phyloP scores from a whole-genome alignment of 1,139 yeast genomes.

The Eremothecium coryli region DNA sequence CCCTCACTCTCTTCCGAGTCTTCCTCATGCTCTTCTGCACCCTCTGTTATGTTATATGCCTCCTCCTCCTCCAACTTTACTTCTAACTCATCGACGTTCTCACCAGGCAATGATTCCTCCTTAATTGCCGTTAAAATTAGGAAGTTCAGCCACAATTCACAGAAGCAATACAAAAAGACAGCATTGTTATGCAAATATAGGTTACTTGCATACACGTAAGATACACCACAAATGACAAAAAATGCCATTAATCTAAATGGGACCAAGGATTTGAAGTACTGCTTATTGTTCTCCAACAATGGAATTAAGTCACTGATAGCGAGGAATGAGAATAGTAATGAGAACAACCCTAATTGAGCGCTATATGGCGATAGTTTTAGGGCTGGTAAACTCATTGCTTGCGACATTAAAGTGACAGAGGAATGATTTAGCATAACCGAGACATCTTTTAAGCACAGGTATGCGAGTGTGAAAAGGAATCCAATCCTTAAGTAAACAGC shows the following conservation, averaged over 20 bases:
- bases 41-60: conserved; percentile 4
- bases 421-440: conserved; percentile 37
- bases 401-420: conserved; percentile 41
- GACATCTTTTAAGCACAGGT: conserved; percentile 38
- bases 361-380: conserved; percentile 37
- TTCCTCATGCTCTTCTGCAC: conserved; percentile 4
- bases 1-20: conserved; percentile 10
- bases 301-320: conserved; percentile 52
- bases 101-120: too few relatives aligned
- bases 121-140: conserved; percentile 53
- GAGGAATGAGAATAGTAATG: conserved; percentile 37
- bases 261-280: conserved; percentile 56
- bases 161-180: conserved; percentile 51
- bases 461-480: conserved; percentile 39
- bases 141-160: conserved; percentile 66
- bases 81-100: conserved; percentile 1
- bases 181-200: conserved; percentile 49
- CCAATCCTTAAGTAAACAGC: conserved; percentile 42
- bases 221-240: conserved; percentile 41
- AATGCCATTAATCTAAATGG: conserved; percentile 55
- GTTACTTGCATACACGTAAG: conserved; percentile 33
- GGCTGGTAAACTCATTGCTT: conserved; percentile 31
- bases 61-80: conserved; percentile 6
- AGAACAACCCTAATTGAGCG: conserved; percentile 45
- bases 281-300: conserved; percentile 43